A percentile compares a stretch with the other conserved stretches of the same genome.
Evolutionary conservation across 192 early-diverging fungal species (phyloP).

Genomic region (Phlyctochytrium planicorne): DNA sequence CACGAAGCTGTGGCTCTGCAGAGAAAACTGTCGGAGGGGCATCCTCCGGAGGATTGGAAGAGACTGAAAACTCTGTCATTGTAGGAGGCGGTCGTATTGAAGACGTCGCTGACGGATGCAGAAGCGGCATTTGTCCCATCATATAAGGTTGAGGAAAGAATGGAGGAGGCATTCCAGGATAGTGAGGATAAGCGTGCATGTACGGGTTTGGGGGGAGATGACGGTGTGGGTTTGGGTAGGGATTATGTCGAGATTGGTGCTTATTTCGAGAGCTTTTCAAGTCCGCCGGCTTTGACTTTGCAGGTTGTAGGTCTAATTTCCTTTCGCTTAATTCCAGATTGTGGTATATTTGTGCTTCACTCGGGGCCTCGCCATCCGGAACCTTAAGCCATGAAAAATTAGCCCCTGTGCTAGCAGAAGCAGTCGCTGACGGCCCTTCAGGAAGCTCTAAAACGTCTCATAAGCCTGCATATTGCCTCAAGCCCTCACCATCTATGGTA

Average conservation of each 20-base stretch:
- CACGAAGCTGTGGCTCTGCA: constrained; percentile 75
- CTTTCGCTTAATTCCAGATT: constrained; percentile 44
- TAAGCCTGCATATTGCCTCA: too few relatives aligned
- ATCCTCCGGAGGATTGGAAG: constrained; percentile 8
- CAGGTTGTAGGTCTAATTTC: constrained; percentile 10
- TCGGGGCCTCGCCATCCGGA: constrained; percentile 25
- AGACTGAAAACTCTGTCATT: not conserved
- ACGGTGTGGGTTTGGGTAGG: too few relatives aligned
- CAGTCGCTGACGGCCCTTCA: too few relatives aligned
- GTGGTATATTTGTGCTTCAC: constrained; percentile 42
- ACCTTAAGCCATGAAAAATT: constrained; percentile 30
- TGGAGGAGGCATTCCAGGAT: constrained; percentile 30
- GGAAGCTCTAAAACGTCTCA: too few relatives aligned
- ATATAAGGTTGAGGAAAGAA: constrained; percentile 31
- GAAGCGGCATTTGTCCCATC: constrained; percentile 29
- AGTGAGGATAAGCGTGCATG: constrained; percentile 14
- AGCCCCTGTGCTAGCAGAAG: too few relatives aligned
- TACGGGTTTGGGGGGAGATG: too few relatives aligned
- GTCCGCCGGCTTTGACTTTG: too few relatives aligned
- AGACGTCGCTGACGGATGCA: too few relatives aligned
- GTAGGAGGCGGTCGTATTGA: too few relatives aligned
- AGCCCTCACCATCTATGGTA: too few relatives aligned
- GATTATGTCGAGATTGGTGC: too few relatives aligned
- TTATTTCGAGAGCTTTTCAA: too few relatives aligned
- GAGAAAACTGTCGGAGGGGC: constrained; percentile 56